Evolutionary conservation across 169 alveolate genomes (phyloP).

Genomic region (Eimeria brunetti): DNA sequence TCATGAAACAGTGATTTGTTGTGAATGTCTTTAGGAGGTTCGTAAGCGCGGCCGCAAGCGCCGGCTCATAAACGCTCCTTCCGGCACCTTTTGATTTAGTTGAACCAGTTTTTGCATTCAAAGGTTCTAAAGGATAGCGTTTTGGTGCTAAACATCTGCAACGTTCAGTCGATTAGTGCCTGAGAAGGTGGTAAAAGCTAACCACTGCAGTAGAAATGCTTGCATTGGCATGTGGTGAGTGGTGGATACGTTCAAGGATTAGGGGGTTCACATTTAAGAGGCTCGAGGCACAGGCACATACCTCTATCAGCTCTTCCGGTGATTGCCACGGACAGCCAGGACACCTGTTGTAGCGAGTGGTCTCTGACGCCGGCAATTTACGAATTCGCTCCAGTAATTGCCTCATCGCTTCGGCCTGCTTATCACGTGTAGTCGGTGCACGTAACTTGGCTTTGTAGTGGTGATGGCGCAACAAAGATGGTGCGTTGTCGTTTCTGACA

Average conservation of each 20-base stretch:
- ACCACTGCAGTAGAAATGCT: not conserved
- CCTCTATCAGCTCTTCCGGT: not conserved
- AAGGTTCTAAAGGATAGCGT: not conserved
- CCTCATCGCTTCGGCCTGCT: not conserved
- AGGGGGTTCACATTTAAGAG: too few relatives aligned
- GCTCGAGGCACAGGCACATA: not conserved
- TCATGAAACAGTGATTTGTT: not conserved
- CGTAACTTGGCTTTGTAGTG: not conserved
- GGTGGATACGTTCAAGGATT: not conserved
- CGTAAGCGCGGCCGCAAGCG: not conserved
- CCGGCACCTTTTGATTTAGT: not conserved
- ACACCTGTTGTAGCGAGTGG: not conserved
- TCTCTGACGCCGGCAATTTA: not conserved
- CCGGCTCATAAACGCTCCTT: not conserved
- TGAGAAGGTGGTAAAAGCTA: not conserved
- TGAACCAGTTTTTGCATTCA: not conserved
- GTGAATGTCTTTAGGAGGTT: not conserved
- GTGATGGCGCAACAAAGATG: not conserved
- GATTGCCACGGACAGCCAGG: not conserved
- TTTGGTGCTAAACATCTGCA: not conserved
- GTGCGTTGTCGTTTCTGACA: not conserved
- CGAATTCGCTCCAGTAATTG: not conserved
- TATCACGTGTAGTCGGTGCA: not conserved
- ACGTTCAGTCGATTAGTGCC: not conserved
- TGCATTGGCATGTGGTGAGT: not conserved